These are phyloP conservation scores for Peronospora belbahrii DNA, from an alignment of 352 stramenopile species.

Conservation along the genomic window DNA sequence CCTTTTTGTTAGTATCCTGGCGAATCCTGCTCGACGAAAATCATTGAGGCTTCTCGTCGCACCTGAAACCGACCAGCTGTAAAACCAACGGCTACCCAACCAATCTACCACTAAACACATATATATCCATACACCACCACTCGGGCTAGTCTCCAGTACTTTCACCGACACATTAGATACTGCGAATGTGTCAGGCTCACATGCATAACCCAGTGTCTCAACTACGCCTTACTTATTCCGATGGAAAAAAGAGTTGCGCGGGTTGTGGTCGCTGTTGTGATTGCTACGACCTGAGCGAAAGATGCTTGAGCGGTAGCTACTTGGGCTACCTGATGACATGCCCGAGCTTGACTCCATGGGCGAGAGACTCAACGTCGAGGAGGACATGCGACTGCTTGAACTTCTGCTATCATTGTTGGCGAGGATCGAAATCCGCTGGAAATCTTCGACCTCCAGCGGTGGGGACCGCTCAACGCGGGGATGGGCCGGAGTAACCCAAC, in stretches of 20 bases:
- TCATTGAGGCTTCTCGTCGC: slow-evolving; percentile 15
- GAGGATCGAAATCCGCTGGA: slow-evolving; percentile 63
- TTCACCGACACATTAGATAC: slow-evolving; percentile 1
- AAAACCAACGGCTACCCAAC: slow-evolving; percentile 13
- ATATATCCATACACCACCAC: slow-evolving; percentile 12
- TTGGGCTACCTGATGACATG: slow-evolving; percentile 30
- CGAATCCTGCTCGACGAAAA: slow-evolving; percentile 11
- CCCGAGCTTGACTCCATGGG: slow-evolving; percentile 37
- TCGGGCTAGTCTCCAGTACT: slow-evolving; percentile 14
- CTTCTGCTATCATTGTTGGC: slow-evolving; percentile 28
- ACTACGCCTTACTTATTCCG: slow-evolving; percentile 33
- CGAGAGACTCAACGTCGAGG: slow-evolving; percentile 47
- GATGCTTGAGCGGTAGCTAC: slow-evolving; percentile 38
- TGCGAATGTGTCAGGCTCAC: background rate
- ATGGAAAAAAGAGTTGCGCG: slow-evolving; percentile 58
- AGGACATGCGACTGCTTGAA: slow-evolving; percentile 38
- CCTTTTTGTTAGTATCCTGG: slow-evolving; percentile 18
- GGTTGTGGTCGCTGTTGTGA: slow-evolving; percentile 26
- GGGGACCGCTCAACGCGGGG: slow-evolving; percentile 26
- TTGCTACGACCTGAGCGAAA: slow-evolving; percentile 44
- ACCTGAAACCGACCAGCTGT: slow-evolving; percentile 10
- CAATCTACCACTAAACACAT: slow-evolving; percentile 26
- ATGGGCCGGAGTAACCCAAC: slow-evolving; percentile 5
- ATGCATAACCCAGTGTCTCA: background rate
- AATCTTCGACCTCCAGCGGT: slow-evolving; percentile 52